Percentiles rank a stretch among this genome's conserved stretches.
These are phyloP conservation scores for Schwanniomyces etchellsii DNA, from an alignment of 1,139 yeast species.

Conservation along the genomic window DNA sequence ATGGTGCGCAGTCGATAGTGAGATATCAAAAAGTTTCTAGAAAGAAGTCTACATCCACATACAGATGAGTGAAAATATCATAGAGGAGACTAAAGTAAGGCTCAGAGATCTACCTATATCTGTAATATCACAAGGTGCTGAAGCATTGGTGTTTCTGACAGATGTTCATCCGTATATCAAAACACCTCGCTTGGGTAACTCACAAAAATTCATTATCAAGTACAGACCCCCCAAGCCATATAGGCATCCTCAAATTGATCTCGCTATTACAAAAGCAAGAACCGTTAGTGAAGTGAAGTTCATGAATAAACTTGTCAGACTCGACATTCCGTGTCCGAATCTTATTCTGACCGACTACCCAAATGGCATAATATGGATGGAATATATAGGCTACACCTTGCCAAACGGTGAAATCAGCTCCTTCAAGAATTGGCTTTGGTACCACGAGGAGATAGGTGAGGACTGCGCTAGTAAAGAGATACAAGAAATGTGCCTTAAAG, in stretches of 20 bases:
- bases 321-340: slow-evolving; percentile 63
- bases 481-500: slow-evolving; percentile 35
- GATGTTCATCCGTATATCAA: slow-evolving; percentile 62
- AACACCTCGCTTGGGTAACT: slow-evolving; percentile 16
- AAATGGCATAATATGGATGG: slow-evolving; percentile 89
- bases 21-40: too few species aligned
- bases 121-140: slow-evolving; percentile 90
- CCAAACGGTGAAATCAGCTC: slow-evolving; percentile 50
- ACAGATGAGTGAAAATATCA: slow-evolving; percentile 42
- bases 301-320: slow-evolving; percentile 50
- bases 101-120: slow-evolving; percentile 45
- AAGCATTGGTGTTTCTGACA: slow-evolving; percentile 74
- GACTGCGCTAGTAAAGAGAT: slow-evolving; percentile 33
- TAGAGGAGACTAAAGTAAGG: slow-evolving; percentile 34
- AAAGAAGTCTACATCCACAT: too few species aligned
- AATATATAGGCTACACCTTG: slow-evolving; percentile 51
- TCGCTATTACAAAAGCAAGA: slow-evolving; percentile 67
- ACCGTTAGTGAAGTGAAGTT: slow-evolving; percentile 83
- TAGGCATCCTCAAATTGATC: slow-evolving; percentile 81
- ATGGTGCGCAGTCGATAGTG: too few species aligned
- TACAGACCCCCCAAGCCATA: slow-evolving; percentile 87
- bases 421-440: slow-evolving; percentile 70
- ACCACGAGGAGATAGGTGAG: slow-evolving; percentile 32
- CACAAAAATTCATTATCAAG: slow-evolving; percentile 56
- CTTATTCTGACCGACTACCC: slow-evolving; percentile 68